Conservation (phyloP, 2,329 filamentous ascomycete species). For the Westerdykella ornata region DNA sequence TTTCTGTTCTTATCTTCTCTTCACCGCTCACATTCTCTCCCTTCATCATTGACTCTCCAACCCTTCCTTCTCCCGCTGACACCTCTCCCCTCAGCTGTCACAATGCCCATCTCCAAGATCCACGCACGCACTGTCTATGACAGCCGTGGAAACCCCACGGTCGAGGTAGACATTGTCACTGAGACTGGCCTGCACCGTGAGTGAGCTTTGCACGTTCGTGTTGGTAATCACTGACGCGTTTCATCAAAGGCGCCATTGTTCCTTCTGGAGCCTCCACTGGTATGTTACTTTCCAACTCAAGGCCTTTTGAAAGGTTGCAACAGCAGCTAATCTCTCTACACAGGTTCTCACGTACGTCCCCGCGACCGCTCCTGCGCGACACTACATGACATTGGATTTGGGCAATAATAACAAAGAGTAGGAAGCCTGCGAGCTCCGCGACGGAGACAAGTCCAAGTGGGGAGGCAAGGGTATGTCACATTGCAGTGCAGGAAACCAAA, state of each 20-base stretch:
- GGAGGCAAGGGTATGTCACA: constrained; percentile 44
- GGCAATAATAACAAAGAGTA: background rate
- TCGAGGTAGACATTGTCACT: constrained; percentile 95
- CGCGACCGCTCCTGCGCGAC: no score
- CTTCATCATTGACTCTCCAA: constrained; percentile 21
- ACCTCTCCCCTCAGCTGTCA: constrained; percentile 39
- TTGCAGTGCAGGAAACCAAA: background rate
- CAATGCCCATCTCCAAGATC: constrained; percentile 63
- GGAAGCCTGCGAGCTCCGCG: constrained; percentile 49
- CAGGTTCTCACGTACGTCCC: constrained; percentile 37
- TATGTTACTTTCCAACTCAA: constrained; percentile 39
- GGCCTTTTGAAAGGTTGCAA: background rate
- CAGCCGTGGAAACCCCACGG: constrained; percentile 96
- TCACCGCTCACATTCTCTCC: constrained; percentile 7
- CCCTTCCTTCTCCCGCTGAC: constrained; percentile 11
- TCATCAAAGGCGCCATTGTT: constrained; percentile 62
- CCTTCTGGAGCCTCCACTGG: constrained; percentile 94
- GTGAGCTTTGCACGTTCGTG: no score
- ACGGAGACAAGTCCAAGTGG: constrained; percentile 49
- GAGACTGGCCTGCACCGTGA: constrained; percentile 87
- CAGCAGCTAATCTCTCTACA: constrained; percentile 10
- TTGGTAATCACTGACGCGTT: no score
- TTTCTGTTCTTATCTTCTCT: constrained; percentile 18
- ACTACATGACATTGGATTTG: no score
- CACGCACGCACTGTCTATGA: constrained; percentile 80